Evolutionary conservation across 305 asterid species (phyloP).

Genomic region (Solanum aculeatissimum): DNA sequence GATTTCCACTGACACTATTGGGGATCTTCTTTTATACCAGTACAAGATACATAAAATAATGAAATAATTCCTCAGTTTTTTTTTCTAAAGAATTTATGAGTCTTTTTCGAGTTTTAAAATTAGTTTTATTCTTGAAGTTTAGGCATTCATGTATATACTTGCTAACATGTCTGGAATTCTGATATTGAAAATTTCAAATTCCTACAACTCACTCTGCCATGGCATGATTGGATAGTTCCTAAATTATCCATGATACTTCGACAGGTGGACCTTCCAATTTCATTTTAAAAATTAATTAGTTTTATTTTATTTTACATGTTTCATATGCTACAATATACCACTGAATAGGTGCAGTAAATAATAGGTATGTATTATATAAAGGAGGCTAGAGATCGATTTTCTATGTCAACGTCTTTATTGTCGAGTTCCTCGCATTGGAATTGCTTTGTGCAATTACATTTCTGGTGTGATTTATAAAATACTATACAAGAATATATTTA

Average conservation of each 20-base stretch:
- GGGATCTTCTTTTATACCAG: neutral
- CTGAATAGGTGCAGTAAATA: neutral
- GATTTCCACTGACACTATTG: neutral
- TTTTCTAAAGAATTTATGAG: neutral
- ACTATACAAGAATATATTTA: neutral
- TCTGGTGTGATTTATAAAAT: no score
- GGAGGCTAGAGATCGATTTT: neutral
- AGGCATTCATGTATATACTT: neutral
- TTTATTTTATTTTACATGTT: neutral
- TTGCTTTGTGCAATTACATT: no score
- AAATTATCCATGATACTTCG: neutral
- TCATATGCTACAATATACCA: neutral
- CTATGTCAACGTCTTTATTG: no score
- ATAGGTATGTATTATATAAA: neutral
- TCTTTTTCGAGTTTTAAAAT: neutral
- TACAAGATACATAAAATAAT: neutral
- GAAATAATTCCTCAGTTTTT: neutral
- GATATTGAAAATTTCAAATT: neutral
- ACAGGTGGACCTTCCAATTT: neutral
- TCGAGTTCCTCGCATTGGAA: no score
- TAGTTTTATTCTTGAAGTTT: neutral
- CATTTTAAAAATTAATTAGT: neutral
- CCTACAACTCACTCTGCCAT: neutral
- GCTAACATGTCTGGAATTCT: neutral
- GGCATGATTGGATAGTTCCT: neutral